phyloP scores from a whole-genome alignment of 2,329 filamentous ascomycete species.

The Claviceps digitariae region DNA sequence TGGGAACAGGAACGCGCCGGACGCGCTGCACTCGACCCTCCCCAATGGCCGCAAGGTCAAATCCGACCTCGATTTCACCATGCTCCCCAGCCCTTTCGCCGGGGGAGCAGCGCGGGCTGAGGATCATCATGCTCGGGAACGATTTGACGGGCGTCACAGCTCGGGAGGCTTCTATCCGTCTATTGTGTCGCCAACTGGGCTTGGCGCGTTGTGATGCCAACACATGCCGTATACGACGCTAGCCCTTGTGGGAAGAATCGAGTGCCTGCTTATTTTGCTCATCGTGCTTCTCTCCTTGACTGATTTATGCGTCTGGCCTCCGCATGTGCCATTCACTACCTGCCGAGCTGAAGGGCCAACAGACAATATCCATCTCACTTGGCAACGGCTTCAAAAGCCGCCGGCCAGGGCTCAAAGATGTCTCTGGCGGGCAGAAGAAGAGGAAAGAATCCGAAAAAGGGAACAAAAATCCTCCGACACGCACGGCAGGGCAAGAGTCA shows the following conservation, averaged over 20 bases:
- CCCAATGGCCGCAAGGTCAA: constrained; percentile 28
- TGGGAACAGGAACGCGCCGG: constrained; percentile 22
- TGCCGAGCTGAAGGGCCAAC: not conserved
- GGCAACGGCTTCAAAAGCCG: not conserved
- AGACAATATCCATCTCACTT: not conserved
- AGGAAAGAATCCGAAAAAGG: not conserved
- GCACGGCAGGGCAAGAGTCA: not conserved
- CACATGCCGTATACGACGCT: constrained; percentile 1
- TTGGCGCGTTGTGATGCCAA: constrained; percentile 24
- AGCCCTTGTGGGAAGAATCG: not conserved
- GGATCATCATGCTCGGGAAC: constrained; percentile 26
- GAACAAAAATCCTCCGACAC: not conserved
- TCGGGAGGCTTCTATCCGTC: constrained; percentile 42
- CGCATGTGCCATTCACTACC: not conserved
- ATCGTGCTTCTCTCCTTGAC: not conserved
- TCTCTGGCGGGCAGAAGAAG: not conserved
- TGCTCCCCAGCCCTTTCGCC: constrained; percentile 33
- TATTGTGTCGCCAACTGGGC: constrained; percentile 31
- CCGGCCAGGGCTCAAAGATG: not conserved
- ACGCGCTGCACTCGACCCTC: constrained; percentile 18
- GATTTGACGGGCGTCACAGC: constrained; percentile 39
- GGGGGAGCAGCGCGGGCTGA: constrained; percentile 16
- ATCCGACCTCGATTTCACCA: constrained; percentile 30
- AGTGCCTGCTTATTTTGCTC: not conserved
- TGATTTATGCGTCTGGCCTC: not conserved